A percentile compares a stretch with the other conserved stretches of the same genome.
Conservation (phyloP, 208 protist genomes). For the Strigomonas culicis region DNA sequence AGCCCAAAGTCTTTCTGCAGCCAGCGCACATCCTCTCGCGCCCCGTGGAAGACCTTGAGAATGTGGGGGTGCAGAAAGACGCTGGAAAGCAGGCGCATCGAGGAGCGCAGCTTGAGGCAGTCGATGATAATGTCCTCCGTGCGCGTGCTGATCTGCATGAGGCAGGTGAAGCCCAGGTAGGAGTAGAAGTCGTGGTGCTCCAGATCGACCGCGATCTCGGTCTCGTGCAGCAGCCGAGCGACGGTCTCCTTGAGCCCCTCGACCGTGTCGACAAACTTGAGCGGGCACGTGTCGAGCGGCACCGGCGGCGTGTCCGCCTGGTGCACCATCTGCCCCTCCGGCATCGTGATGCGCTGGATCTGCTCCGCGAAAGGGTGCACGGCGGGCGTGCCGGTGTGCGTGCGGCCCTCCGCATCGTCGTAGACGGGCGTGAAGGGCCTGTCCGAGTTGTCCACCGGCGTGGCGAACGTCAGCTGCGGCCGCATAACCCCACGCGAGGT, state of each 20-base stretch:
- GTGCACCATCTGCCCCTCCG: constrained; percentile 51
- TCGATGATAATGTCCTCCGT: constrained; percentile 97
- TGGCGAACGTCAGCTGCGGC: constrained; percentile 77
- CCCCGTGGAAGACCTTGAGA: constrained; percentile 97
- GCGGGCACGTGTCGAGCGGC: constrained; percentile 52
- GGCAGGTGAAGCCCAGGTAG: constrained; percentile 96
- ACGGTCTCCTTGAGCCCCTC: constrained; percentile 49
- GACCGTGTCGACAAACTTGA: constrained; percentile 68
- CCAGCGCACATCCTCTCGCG: constrained; percentile 96
- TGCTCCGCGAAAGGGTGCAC: constrained; percentile 71
- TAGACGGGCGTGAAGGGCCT: constrained; percentile 65
- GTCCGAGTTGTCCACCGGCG: constrained; percentile 66
- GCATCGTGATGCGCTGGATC: constrained; percentile 45
- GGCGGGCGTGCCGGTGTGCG: constrained; percentile 45
- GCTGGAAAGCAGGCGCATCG: constrained; percentile 86
- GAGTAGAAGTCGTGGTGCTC: constrained; percentile 95
- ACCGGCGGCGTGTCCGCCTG: constrained; percentile 50
- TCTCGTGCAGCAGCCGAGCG: constrained; percentile 31
- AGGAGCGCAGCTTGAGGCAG: constrained; percentile 89
- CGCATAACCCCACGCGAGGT: constrained; percentile 35
- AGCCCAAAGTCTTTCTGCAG: constrained; percentile 98
- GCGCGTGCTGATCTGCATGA: constrained; percentile 98
- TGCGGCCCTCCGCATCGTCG: constrained; percentile 43
- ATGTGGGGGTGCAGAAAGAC: constrained; percentile 92
- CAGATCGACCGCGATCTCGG: constrained; percentile 94